Percentiles rank a stretch among this genome's conserved stretches.
Conservation (phyloP, 192 early-diverging fungal species). For the Backusella macrospora region DNA sequence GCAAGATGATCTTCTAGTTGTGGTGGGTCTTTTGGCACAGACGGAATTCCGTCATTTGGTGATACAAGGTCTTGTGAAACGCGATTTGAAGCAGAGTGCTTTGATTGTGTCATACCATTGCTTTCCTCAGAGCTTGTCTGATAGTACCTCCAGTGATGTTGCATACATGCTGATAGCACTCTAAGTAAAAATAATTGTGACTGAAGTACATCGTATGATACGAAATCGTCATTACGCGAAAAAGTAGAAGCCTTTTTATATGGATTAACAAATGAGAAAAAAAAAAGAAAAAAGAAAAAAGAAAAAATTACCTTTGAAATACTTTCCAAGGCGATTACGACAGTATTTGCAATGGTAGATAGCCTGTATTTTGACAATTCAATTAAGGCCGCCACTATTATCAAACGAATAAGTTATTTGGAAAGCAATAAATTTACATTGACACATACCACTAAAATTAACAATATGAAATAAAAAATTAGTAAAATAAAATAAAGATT, state of each 20-base stretch:
- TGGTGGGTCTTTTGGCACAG: constrained; percentile 57
- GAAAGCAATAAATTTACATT: neutral
- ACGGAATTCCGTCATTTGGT: constrained; percentile 15
- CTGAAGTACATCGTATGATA: constrained; percentile 66
- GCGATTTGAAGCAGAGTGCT: neutral
- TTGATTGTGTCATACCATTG: neutral
- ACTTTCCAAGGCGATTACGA: constrained; percentile 70
- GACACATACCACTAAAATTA: constrained; percentile 12
- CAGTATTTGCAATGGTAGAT: constrained; percentile 62
- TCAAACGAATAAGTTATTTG: neutral
- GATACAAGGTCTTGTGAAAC: constrained; percentile 17
- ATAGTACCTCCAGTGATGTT: constrained; percentile 65
- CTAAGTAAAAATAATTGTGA: constrained; percentile 82
- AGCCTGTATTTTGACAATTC: constrained; percentile 79
- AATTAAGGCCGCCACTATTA: constrained; percentile 65
- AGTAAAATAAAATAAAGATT: neutral
- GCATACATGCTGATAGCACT: constrained; percentile 81
- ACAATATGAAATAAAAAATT: neutral
- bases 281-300: neutral
- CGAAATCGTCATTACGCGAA: constrained; percentile 46
- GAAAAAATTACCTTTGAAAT: constrained; percentile 61
- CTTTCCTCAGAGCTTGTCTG: neutral
- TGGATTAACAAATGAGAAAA: neutral
- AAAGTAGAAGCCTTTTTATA: constrained; percentile 15
- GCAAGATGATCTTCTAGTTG: constrained; percentile 70